These are phyloP conservation scores for Dendryphion nanum DNA, from an alignment of 2,329 filamentous ascomycete species.

Conservation along the genomic window DNA sequence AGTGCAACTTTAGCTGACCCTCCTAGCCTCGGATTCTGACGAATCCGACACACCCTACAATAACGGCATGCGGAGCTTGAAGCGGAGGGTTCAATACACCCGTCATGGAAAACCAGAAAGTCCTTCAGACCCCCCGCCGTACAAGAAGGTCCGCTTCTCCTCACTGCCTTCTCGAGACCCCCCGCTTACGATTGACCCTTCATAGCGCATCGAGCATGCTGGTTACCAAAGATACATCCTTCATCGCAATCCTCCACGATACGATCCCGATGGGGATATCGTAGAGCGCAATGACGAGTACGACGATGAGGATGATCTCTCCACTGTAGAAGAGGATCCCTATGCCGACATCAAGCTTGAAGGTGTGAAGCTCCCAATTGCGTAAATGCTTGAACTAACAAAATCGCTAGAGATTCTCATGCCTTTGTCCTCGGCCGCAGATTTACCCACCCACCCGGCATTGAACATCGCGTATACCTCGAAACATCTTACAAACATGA, in stretches of 20 bases:
- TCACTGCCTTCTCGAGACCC: conserved; percentile 1
- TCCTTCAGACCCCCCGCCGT: conserved; percentile 61
- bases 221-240: conserved; percentile 73
- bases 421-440: conserved; percentile 71
- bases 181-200: conserved; percentile 13
- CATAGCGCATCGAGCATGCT: conserved; percentile 69
- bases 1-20: conserved; percentile 13
- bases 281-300: conserved; percentile 71
- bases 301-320: conserved; percentile 61
- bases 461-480: conserved; percentile 73
- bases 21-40: conserved; percentile 74
- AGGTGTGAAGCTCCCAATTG: conserved; percentile 49
- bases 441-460: conserved; percentile 71
- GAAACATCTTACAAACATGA: conserved; percentile 69
- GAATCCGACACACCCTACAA: conserved; percentile 66
- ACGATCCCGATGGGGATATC: conserved; percentile 77
- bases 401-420: conserved; percentile 65
- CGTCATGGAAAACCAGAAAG: conserved; percentile 66
- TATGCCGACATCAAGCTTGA: conserved; percentile 72
- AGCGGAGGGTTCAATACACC: conserved; percentile 70
- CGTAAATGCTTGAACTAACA: conserved; percentile 17
- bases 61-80: conserved; percentile 77
- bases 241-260: conserved; percentile 67
- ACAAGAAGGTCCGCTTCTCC: conserved; percentile 70
- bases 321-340: conserved; percentile 67